Conservation (phyloP, 805 yeast species). For the Metahyphopichia silvanorum region DNA sequence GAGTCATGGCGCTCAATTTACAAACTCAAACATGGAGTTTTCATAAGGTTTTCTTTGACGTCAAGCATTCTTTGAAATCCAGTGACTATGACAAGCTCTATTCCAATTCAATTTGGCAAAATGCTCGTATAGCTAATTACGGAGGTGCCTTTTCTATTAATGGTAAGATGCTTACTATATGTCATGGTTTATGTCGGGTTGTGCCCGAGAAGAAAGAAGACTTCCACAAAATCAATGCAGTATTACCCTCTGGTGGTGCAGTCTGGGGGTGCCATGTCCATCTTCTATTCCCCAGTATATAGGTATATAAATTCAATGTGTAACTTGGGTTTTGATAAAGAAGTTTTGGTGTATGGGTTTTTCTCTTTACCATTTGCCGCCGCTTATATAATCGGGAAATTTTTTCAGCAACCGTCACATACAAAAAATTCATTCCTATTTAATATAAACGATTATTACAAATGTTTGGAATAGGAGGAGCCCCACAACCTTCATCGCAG, state of each 20-base stretch:
- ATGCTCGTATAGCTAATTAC: constrained; percentile 25
- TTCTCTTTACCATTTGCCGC: no score
- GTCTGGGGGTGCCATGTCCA: constrained; percentile 35
- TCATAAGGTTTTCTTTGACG: constrained; percentile 29
- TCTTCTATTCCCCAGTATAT: constrained; percentile 36
- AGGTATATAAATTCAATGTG: neutral
- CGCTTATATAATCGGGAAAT: no score
- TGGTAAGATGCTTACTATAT: constrained; percentile 32
- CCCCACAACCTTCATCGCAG: constrained; percentile 70
- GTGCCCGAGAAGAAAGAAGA: constrained; percentile 30
- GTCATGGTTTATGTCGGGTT: constrained; percentile 33
- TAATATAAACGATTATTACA: neutral
- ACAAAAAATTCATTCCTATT: neutral
- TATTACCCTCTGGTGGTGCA: constrained; percentile 15
- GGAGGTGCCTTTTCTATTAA: constrained; percentile 32
- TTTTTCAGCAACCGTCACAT: neutral
- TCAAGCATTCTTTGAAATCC: constrained; percentile 20
- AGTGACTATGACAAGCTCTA: constrained; percentile 15
- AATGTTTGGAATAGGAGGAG: constrained; percentile 76
- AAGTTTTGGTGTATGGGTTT: no score
- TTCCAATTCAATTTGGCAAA: constrained; percentile 17
- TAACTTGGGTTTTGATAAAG: neutral
- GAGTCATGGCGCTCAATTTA: constrained; percentile 34
- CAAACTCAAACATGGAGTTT: constrained; percentile 41
- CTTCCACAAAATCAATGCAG: constrained; percentile 14